A percentile compares a stretch with the other conserved stretches of the same genome.
phyloP scores from a whole-genome alignment of 2,329 filamentous ascomycete species.

The Myriosclerotinia duriaeana region DNA sequence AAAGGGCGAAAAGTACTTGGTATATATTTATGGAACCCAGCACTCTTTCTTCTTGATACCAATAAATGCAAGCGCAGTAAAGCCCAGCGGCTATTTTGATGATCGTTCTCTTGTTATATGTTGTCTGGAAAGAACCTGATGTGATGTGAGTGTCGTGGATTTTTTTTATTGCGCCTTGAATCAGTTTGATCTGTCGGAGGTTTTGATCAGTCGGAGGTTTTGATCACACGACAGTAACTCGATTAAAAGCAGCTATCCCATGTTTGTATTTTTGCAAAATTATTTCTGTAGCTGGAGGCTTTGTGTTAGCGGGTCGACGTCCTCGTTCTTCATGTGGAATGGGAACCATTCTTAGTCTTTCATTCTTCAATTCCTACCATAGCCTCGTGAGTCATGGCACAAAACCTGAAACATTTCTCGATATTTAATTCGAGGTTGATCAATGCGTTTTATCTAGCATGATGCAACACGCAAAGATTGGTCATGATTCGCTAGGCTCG shows the following conservation, averaged over 20 bases:
- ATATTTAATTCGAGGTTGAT: not conserved
- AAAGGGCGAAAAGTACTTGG: not conserved
- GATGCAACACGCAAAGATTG: not conserved
- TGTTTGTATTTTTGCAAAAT: too few relatives aligned
- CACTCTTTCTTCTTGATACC: not conserved
- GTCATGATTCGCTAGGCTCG: not conserved
- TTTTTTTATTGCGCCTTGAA: not conserved
- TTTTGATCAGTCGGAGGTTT: not conserved
- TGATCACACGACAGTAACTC: not conserved
- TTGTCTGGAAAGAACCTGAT: not conserved
- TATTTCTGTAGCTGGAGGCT: not conserved
- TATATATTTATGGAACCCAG: not conserved
- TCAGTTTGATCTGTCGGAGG: not conserved
- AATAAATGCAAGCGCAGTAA: constrained; percentile 2
- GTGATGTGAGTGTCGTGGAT: not conserved
- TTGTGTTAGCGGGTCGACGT: too few relatives aligned
- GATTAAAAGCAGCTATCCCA: too few relatives aligned
- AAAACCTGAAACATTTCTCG: not conserved
- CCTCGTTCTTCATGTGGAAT: not conserved
- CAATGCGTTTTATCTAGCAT: constrained; percentile 16
- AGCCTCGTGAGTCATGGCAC: not conserved
- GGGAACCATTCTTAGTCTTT: not conserved
- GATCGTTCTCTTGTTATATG: not conserved
- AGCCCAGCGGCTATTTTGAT: not conserved
- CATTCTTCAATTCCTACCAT: not conserved